Percentiles rank a stretch among this genome's conserved stretches.
Conservation (phyloP, 306 rosid species). For the Rosa persica region DNA sequence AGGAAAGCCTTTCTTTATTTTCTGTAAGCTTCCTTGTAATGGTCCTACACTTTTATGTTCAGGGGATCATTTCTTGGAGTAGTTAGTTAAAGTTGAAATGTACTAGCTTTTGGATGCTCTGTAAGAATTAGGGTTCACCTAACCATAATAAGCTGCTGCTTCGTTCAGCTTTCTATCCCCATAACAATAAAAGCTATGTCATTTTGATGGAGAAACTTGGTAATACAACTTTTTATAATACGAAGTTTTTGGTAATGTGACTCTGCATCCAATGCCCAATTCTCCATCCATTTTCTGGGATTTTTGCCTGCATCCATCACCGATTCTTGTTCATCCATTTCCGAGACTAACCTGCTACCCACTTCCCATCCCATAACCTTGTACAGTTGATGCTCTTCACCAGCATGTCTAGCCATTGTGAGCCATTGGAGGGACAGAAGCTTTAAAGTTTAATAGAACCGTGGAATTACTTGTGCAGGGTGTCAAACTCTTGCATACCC, state of each 20-base stretch:
- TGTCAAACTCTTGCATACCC: no score
- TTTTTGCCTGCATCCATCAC: not conserved
- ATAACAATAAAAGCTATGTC: not conserved
- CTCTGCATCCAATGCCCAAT: no score
- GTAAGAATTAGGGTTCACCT: constrained; percentile 35
- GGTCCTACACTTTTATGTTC: constrained; percentile 31
- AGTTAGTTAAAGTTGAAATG: constrained; percentile 17
- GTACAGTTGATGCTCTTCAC: not conserved
- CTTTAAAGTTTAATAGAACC: no score
- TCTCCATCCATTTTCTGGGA: not conserved
- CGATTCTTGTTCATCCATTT: not conserved
- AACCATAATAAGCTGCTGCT: constrained; percentile 14
- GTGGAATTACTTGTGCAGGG: no score
- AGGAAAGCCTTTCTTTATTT: constrained; percentile 30
- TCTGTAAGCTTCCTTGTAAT: constrained; percentile 19
- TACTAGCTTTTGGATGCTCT: constrained; percentile 8
- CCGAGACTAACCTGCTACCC: not conserved
- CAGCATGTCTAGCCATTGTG: not conserved
- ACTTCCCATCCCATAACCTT: not conserved
- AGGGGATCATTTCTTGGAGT: constrained; percentile 35
- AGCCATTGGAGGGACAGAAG: no score
- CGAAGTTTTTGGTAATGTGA: no score
- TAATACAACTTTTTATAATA: not conserved
- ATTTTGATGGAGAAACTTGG: not conserved
- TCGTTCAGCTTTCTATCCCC: not conserved